Evolutionary conservation across 2,329 filamentous ascomycete species (phyloP), one percentile per base, ranked within the genome.

Genomic region (Penicillium sp.): DNA sequence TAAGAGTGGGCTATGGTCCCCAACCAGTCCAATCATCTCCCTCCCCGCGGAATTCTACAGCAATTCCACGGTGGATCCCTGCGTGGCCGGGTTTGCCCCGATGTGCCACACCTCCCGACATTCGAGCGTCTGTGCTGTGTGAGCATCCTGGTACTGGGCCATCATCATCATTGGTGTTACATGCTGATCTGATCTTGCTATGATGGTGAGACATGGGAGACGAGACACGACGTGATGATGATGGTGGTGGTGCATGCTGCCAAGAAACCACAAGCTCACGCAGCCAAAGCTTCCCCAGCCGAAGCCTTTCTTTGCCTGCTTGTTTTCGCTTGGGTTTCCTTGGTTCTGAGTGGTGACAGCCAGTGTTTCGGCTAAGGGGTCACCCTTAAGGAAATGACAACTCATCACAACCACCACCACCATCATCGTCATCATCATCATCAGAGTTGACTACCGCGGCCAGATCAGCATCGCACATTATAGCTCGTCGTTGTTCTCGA

Each of bases 321-420:
- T 53, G 30, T 8, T 53, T 40, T 30, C 51, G 51, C 33, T 35
- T 60, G 40, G 42, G 35, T 51, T 57, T 52, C 53, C 26, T 55
- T 46, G 40, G 26, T 46, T 37, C 28, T 25, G n/a, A n/a, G 38
- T 55, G 40, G 46, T n/a, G 28, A 35, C 48, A 19, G 30, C 45
- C 45, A 28, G 48, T 22, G 48, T 51, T 46, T 53, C 37, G 33
- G n/a, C 35, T 28, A 30, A 48, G 37, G 35, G 22, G 22, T 5
- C 49, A 33, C 33, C 51, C 51, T 11, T 5, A 26, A 37, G 19
- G 33, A 40, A 53, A 53, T 40, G 25, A 53, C 51, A 53, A 6
- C 25, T 25, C 37, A 52, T 28, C 33, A 35, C 30, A 2, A 52
- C 13, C 49, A 52, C 28, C 28, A 48, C 5, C 22, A 42, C 22